phyloP scores from a whole-genome alignment of 306 rosid genomes.

The Vigna nakashimae region DNA sequence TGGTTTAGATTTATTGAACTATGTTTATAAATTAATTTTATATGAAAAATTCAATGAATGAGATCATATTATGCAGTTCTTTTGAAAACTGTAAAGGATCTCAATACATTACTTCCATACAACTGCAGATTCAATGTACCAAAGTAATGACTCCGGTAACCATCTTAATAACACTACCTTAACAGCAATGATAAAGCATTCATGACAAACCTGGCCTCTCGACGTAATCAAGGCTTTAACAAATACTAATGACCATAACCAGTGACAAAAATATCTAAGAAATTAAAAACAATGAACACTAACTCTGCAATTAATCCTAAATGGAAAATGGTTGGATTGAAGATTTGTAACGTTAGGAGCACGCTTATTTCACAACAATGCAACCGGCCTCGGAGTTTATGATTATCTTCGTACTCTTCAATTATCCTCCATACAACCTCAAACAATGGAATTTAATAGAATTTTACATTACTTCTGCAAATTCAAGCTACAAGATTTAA shows the following conservation, averaged over 20 bases:
- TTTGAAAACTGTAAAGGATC: background rate
- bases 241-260: background rate
- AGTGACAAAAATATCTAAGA: background rate
- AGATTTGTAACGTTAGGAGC: conserved; percentile 21
- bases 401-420: conserved; percentile 45
- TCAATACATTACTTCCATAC: background rate
- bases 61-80: background rate
- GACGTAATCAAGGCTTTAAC: conserved; percentile 15
- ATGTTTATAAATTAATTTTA: background rate
- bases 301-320: background rate
- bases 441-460: conserved; percentile 37
- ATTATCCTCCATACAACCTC: conserved; percentile 51
- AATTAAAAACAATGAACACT: background rate
- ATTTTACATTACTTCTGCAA: conserved; percentile 55
- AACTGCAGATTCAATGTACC: background rate
- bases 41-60: background rate
- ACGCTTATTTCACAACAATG: conserved; percentile 24
- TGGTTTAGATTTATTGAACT: background rate
- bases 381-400: conserved; percentile 29
- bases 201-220: background rate
- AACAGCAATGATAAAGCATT: background rate
- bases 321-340: background rate
- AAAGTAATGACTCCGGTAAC: background rate
- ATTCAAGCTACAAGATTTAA: conserved; percentile 42
- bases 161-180: background rate